Conservation (phyloP, 2,329 filamentous ascomycete species). For the Colletotrichum somersetense region DNA sequence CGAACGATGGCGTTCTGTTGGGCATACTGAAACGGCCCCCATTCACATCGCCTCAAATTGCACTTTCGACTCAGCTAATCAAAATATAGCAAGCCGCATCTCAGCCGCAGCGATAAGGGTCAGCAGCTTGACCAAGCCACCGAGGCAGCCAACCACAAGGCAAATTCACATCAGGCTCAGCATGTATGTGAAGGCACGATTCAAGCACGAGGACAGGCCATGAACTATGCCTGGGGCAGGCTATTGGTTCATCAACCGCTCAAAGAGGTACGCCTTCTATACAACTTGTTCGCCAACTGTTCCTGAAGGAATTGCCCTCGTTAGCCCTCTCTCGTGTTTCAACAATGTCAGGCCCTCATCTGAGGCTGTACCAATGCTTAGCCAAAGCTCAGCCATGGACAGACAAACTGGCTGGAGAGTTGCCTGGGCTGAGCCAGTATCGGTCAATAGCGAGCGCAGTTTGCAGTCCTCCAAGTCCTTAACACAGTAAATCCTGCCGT, state of each 20-base stretch:
- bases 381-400: not conserved
- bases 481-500: not conserved
- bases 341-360: not conserved
- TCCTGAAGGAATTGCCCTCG: not conserved
- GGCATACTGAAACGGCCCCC: not conserved
- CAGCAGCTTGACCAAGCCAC: slow-evolving; percentile 3
- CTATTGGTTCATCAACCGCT: not conserved
- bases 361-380: not conserved
- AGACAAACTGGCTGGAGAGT: not conserved
- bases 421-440: no score
- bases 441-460: no score
- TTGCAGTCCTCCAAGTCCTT: no score
- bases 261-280: not conserved
- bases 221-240: not conserved
- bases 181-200: not conserved
- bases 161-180: not conserved
- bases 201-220: not conserved
- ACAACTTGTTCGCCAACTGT: not conserved
- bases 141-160: slow-evolving; percentile 17
- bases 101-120: slow-evolving; percentile 26
- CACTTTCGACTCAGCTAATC: not conserved
- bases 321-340: not conserved
- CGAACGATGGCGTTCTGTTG: not conserved
- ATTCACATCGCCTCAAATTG: not conserved
- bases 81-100: not conserved